These are phyloP conservation scores for Chloranthus sessilifolius DNA, from an alignment of 164 flowering plant species.

Conservation along the genomic window DNA sequence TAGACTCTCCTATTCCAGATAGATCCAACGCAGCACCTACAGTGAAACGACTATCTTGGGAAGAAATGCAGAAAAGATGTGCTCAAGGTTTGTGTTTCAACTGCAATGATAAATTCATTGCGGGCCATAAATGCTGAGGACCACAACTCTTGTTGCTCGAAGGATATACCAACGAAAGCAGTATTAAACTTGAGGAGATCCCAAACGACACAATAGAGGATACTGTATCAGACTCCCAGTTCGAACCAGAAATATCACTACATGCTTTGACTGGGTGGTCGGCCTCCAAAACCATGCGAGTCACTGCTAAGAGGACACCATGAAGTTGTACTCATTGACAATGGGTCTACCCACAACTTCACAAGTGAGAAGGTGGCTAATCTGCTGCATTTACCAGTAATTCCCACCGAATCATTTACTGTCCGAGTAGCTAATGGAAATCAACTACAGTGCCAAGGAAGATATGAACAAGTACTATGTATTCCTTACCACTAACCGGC, in stretches of 20 bases:
- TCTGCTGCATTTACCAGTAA: background rate
- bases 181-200: too few relatives aligned
- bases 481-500: background rate
- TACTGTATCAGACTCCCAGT: background rate
- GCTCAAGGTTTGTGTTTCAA: background rate
- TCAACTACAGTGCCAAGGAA: background rate
- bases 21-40: too few relatives aligned
- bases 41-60: background rate
- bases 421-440: background rate
- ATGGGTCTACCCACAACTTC: constrained; percentile 1
- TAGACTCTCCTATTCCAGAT: too few relatives aligned
- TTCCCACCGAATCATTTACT: background rate
- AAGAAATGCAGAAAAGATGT: background rate
- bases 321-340: background rate
- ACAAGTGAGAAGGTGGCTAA: background rate
- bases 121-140: background rate
- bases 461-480: background rate
- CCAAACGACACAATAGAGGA: background rate
- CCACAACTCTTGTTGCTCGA: background rate
- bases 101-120: background rate
- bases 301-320: background rate
- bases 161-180: too few relatives aligned
- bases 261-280: background rate
- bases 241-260: background rate
- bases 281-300: background rate